A percentile compares a stretch with the other conserved stretches of the same genome.
Evolutionary conservation across 164 flowering plant species (phyloP).

Genomic region (grape (Vitis vinifera)): ASM3070453v1 NC_081809.1:11940001-11940500

Average conservation of each 20-base stretch:
- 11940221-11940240: constrained; percentile 24
- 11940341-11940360: not conserved
- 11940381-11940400: constrained; percentile 45
- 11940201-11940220: constrained; percentile 68
- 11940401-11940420: constrained; percentile 68
- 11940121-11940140: constrained; percentile 84
- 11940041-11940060: not conserved
- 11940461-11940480: constrained; percentile 94
- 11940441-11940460: constrained; percentile 79
- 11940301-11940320: constrained; percentile 2
- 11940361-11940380: constrained; percentile 3
- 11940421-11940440: constrained; percentile 80
- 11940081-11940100: constrained; percentile 68
- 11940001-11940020: not conserved
- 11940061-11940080: constrained; percentile 18
- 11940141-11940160: constrained; percentile 30
- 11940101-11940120: constrained; percentile 22
- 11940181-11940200: constrained; percentile 34
- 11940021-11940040: not conserved
- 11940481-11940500: constrained; percentile 88
- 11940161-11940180: constrained; percentile 11
- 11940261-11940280: not conserved
- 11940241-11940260: constrained; percentile 7
- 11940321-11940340: not conserved
- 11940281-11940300: constrained; percentile 3